Base-by-base conservation (phyloP, 352 stramenopile genomes). In the Pythium monospermum region DNA sequence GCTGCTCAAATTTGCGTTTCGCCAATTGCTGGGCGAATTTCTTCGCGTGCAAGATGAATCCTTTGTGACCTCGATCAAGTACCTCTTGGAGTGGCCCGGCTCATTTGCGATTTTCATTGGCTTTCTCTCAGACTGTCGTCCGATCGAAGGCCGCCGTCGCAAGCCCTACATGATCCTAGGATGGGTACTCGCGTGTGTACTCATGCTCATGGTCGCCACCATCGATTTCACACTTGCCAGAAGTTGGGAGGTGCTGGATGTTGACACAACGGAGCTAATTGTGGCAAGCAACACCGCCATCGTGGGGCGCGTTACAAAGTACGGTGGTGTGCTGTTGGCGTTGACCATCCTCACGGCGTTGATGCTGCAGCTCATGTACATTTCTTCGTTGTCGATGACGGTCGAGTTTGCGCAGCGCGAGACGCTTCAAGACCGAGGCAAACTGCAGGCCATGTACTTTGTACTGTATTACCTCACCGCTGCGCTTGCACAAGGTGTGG, bases 111-210 rank as follows among this genome's bases (percentile, higher is more conserved):
- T 96, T 30, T 65, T 96, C 6, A 73, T 96, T 33, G 88, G 88
- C 10, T 70, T 97, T 4, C 40, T 96, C 11, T 91, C 75, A 22
- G 87, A 97, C 61, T 94, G 75, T 51, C 86, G 91, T 48, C 88
- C 91, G 31, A 91, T 96, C 61, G 81, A 81, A 61, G 85, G 87
- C 0, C 69, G 85, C 18, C 85, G 83, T 10, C 73, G 87, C 35
- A 96, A 95, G 67, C 75, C 85, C 12, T 97, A 96, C 67, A 95
- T 96, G 68, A 74, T 94, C 23, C 48, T 93, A 18, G 91, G 91
- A 6, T 60, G 43, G 52, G 6, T 43, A 8, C 15, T 38, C 3
- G 52, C 44, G 4, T 48, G 39, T 26, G 33, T 60, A 26, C 18
- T 46, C 6, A 52, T 60, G 31, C 8, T 39, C 2, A 18, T 48